A percentile compares a stretch with the other conserved stretches of the same genome.
Evolutionary conservation across 768 basidiomycete species (phyloP).

Genomic region (Albatrellus ellisii): DNA sequence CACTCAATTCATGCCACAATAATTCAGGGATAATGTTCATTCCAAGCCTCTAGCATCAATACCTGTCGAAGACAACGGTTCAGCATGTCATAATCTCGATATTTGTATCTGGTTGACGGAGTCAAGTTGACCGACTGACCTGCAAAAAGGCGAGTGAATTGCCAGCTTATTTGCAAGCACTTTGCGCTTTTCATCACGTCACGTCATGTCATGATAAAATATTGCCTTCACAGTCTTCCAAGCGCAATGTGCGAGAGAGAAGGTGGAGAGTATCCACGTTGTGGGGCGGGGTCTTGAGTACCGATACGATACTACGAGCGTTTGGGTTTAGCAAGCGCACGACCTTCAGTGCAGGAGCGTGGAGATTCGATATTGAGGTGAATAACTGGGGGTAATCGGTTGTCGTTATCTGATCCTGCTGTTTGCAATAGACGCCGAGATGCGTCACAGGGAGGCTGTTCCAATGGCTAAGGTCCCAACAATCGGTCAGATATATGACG

Average conservation of each 20-base stretch:
- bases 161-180: too few relatives aligned
- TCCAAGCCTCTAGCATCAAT: too few relatives aligned
- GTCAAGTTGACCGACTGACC: too few relatives aligned
- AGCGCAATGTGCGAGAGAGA: neutral
- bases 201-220: too few relatives aligned
- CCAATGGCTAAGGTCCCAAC: too few relatives aligned
- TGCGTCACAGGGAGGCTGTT: neutral
- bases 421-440: neutral
- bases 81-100: too few relatives aligned
- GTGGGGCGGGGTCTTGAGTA: neutral
- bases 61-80: too few relatives aligned
- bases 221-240: constrained; percentile 1
- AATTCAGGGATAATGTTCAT: too few relatives aligned
- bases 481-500: neutral
- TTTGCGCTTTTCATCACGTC: too few relatives aligned
- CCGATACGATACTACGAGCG: neutral
- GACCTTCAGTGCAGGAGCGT: neutral
- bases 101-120: too few relatives aligned
- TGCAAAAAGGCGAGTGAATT: too few relatives aligned
- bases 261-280: neutral
- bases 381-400: neutral
- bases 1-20: too few relatives aligned
- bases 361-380: neutral
- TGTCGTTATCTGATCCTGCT: neutral
- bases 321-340: neutral